Conservation (phyloP, 2,329 filamentous ascomycete species). For the Aspergillus tamarii region DNA sequence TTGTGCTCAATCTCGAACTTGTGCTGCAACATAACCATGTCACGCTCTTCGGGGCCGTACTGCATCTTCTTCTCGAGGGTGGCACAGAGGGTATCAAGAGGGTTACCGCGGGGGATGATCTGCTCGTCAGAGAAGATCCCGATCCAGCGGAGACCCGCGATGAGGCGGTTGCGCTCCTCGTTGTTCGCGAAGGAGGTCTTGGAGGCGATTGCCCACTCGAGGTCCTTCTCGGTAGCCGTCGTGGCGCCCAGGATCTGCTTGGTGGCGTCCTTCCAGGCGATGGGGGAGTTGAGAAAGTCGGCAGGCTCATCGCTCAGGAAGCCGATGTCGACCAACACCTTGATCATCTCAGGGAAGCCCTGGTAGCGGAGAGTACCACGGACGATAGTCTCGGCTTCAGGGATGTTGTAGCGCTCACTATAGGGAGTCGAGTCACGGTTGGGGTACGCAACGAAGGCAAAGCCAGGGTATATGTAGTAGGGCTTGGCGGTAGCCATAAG, state of each 20-base stretch:
- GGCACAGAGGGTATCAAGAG: constrained; percentile 88
- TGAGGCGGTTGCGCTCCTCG: constrained; percentile 70
- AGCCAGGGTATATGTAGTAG: constrained; percentile 88
- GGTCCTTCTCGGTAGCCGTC: constrained; percentile 68
- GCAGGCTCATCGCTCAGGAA: constrained; percentile 76
- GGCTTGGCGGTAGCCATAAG: constrained; percentile 88
- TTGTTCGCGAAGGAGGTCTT: constrained; percentile 73
- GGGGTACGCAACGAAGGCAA: constrained; percentile 86
- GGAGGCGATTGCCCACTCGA: constrained; percentile 71
- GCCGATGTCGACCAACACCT: constrained; percentile 82
- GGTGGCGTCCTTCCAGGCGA: constrained; percentile 84
- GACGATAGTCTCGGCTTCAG: constrained; percentile 80
- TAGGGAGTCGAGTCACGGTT: constrained; percentile 90
- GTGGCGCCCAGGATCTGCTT: constrained; percentile 72
- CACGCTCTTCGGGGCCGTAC: constrained; percentile 79
- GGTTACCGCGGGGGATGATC: constrained; percentile 74
- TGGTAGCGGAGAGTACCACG: constrained; percentile 83
- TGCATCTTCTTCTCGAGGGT: constrained; percentile 90
- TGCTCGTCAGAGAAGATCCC: constrained; percentile 68
- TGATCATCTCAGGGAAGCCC: constrained; percentile 90
- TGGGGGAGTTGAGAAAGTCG: constrained; percentile 66
- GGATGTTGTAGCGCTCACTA: constrained; percentile 86
- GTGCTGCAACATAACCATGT: constrained; percentile 70
- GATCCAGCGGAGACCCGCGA: constrained; percentile 73
- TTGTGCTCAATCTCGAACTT: constrained; percentile 80